Base-by-base conservation (phyloP, 768 basidiomycete species). In the Mycena olivaceomarginata region DNA sequence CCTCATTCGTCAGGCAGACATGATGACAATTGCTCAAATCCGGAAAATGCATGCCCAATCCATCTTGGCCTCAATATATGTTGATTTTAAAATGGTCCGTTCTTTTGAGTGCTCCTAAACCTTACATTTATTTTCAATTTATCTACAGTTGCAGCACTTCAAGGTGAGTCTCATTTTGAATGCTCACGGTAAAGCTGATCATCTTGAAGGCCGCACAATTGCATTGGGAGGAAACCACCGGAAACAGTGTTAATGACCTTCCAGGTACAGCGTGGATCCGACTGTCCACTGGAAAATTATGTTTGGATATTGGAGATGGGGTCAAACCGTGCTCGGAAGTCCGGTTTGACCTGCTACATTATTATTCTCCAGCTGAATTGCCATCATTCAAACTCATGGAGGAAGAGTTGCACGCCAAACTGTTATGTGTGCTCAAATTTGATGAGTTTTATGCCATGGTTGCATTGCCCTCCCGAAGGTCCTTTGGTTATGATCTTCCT, bases 211-310 rank as follows among this genome's bases (percentile, higher is more conserved):
- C n/a, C 8, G 53, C 53, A 22, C 0, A 6, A 9, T 9, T 22
- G 2, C 25, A 31, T 31, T 31, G 31, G 31, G 31, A 31, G 31
- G 31, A 31, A 31, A 31, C 31, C 31, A 31, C 31, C 4, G 31
- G 31, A 31, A 31, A 31, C 31, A 31, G 31, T 31, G 31, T 31
- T 31, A 4, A 31, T 31, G 2, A 31, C 31, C 31, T 31, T 31
- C 31, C 31, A 31, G 31, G 3, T 31, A 31, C 31, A 31, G 31
- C 53, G 6, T 45, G 43, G 43, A 45, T 45, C 22, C 22, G 53
- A 56, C 53, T 56, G 20, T 56, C 53, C 53, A 56, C 53, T 56
- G 53, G 53, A 56, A 56, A 56, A 56, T 56, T 56, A 22, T 56
- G 53, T n/a, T n/a, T 56, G 53, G 53, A 56, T 12, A 20, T 56